Evolutionary conservation across 140 eudicot genomes (phyloP), one percentile per base, ranked within the genome.

Genomic region (Anethum foeniculum): DNA sequence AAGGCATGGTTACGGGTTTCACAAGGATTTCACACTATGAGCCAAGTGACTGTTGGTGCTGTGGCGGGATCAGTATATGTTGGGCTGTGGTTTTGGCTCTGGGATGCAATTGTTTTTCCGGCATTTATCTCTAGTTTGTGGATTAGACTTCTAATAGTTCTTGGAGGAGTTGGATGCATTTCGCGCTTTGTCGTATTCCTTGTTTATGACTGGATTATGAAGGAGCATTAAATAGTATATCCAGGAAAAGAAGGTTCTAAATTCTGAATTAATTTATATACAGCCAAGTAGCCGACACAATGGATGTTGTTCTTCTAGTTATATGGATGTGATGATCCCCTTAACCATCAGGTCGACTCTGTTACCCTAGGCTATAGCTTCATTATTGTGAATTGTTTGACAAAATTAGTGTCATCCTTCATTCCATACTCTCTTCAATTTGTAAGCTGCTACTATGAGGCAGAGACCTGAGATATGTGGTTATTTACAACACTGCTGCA

Each of bases 1-100:
- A 92, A 96, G 99, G 68, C 98, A 71, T 93, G 99, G 96, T 89
- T 96, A 60, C 88, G 99, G 81, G 91, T 96, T 69, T 83, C 90
- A 41, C 90, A 91, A 56, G 81, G 84, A 8, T 81, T 87, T 80
- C 98, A 96, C 79, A 93, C 96, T 8, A 58, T 84, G 69, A 67
- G 86, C 90, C 99, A 93, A 87, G 96, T 96, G 56, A 79, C 78
- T 25, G 98, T 88, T 64, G 99, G 99, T 25, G 89, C 85, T 7
- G 71, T 88, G 52, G 60, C 88, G 51, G 99, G 99, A 25, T 86
- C 88, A 12, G 15, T 79, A 30, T 91, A 91, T 81, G 82, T 87
- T 0, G 71, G 86, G 28, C 69, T 90, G 76, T 96, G 99, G 98
- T 86, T 85, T 80, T 91, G 93, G 96, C 82, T 84, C 12, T 95